phyloP scores from a whole-genome alignment of 805 yeast genomes.

The Blastobotrys chiropterorum region DNA sequence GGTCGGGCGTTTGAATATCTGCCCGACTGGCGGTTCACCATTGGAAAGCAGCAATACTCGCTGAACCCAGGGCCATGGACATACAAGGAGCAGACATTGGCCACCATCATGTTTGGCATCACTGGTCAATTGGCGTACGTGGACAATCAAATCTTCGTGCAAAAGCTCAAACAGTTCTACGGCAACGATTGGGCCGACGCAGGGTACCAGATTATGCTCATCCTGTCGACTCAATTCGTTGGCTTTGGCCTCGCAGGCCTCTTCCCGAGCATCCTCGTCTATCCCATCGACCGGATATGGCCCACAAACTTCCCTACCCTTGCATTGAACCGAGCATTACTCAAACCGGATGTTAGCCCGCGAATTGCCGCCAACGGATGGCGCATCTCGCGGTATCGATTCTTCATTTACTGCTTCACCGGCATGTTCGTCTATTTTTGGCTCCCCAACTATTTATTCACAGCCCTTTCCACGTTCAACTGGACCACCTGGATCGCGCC shows the following conservation, averaged over 20 bases:
- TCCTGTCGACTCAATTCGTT: conserved; percentile 51
- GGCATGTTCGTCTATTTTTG: conserved; percentile 46
- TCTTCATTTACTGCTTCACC: conserved; percentile 36
- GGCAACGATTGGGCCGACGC: conserved; percentile 10
- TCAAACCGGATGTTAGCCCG: conserved; percentile 26
- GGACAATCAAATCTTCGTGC: conserved; percentile 15
- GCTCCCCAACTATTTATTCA: conserved; percentile 55
- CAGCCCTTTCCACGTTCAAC: conserved; percentile 48
- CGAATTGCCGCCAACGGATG: conserved; percentile 34
- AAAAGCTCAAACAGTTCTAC: conserved; percentile 14
- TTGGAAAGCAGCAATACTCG: conserved; percentile 33
- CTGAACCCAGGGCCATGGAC: conserved; percentile 56
- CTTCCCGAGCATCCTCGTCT: conserved; percentile 51
- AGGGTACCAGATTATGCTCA: conserved; percentile 48
- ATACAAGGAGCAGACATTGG: conserved; percentile 59
- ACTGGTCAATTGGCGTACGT: conserved; percentile 5
- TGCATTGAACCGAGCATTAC: conserved; percentile 42
- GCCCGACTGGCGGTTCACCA: conserved; percentile 30
- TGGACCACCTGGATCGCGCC: conserved; percentile 60
- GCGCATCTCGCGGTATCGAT: conserved; percentile 45
- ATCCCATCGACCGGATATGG: conserved; percentile 50
- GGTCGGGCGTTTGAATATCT: conserved; percentile 32
- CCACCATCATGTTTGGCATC: conserved; percentile 33
- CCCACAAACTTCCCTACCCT: conserved; percentile 44
- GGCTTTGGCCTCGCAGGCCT: conserved; percentile 66